Evolutionary conservation across 495 filamentous ascomycete genomes (phyloP), one percentile per base, ranked within the genome.

Genomic region (Podospora pseudopauciseta): DNA sequence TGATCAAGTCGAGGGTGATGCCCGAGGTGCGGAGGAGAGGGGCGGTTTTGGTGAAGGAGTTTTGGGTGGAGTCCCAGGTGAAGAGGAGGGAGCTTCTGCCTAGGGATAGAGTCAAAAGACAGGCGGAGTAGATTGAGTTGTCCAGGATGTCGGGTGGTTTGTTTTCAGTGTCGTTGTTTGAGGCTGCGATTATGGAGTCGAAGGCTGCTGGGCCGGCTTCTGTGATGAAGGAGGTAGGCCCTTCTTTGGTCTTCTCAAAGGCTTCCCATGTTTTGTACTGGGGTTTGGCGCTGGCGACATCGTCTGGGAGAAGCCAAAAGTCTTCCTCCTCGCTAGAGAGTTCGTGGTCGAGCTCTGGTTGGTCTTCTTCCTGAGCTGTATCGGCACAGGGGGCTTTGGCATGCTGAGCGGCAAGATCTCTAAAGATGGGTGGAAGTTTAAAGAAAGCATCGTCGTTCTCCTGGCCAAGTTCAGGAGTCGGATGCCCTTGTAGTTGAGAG

Each of bases 31-130:
- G 85, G 23, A 90, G 76, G 60, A 85, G 75, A 3, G 84, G 72
- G 7, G 87, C 71, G 7, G 80, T 79, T 44, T 84, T 87, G 49
- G 78, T 77, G 71, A 97, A 97, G 7, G 77, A 76, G 63, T 77
- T 77, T 34, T 82, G 85, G 27, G 80, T 74, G 32, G 82, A 73
- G 65, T 92, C 82, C 81, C 89, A 97, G 1, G 75, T 75, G 76
- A 96, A 97, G 60, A 97, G 85, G 11, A 90, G 77, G 0, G 94
- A 97, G 62, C 87, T 89, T 78, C 92, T 86, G 5, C 95, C 95
- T 2, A 97, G 82, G 0, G 89, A 91, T 11, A 97, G 84, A 62
- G 87, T 85, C 49, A 92, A 76, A 20, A 97, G 78, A 26, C 87
- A 89, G 60, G 86, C 74, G 44, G 89, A 74, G 70, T 92, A 88